Evolutionary conservation across 345 rosid species (phyloP).

Genomic region (Aquilaria sinensis): DNA sequence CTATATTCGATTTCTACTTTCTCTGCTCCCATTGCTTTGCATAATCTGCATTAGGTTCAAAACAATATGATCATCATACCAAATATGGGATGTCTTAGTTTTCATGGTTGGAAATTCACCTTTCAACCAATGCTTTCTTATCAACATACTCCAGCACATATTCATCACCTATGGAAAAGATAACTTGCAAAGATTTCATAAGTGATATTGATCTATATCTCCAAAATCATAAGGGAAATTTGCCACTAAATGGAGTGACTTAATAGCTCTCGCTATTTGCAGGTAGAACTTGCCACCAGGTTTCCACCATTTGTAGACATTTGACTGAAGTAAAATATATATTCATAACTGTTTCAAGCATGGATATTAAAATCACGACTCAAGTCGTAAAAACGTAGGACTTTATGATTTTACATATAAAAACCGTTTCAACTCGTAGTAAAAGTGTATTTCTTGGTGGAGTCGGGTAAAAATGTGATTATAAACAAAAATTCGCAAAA

Average conservation of each 20-base stretch:
- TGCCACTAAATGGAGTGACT: constrained; percentile 12
- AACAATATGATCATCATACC: background rate
- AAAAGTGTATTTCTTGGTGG: too few species aligned
- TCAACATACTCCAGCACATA: constrained; percentile 83
- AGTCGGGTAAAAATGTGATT: too few species aligned
- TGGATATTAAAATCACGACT: too few species aligned
- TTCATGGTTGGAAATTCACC: constrained; percentile 29
- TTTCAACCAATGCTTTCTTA: constrained; percentile 78
- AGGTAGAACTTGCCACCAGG: constrained; percentile 55
- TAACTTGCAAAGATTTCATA: constrained; percentile 45
- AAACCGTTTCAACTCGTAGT: too few species aligned
- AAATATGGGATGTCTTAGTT: background rate
- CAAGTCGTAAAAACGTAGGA: too few species aligned
- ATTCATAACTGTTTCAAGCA: background rate
- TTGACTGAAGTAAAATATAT: constrained; percentile 37
- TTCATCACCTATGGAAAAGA: constrained; percentile 90
- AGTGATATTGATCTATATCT: background rate
- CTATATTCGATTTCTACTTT: constrained; percentile 84
- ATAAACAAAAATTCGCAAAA: too few species aligned
- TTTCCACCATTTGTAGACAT: constrained; percentile 84
- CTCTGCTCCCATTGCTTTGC: constrained; percentile 94
- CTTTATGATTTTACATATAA: too few species aligned
- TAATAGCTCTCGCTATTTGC: constrained; percentile 67
- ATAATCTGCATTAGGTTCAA: constrained; percentile 39
- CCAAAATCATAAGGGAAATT: background rate